Evolutionary conservation across 140 eudicot genomes (phyloP), one percentile per base, ranked within the genome.

Genomic region (Bidens hawaiensis): DNA sequence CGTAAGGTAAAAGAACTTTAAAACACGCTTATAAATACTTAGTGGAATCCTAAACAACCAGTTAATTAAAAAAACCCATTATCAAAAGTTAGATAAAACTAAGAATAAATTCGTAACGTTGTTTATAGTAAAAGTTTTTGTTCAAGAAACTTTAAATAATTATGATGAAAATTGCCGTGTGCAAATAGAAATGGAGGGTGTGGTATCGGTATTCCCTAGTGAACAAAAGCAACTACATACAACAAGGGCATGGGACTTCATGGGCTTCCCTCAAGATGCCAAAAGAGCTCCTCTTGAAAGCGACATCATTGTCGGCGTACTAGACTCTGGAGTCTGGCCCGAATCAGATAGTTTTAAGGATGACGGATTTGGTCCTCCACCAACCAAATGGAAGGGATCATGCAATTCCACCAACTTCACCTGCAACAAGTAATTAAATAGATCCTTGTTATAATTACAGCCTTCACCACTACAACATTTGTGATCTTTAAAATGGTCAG

Each of bases 221-320:
- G 18, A 52, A 57, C 71, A 25, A 23, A 31, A 47, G 25, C 41
- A 74, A 58, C 74, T 68, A 3, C 84, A 70, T 9, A 82, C 88
- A 2, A 78, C 81, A 63, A 78, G 88, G 24, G 78, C 84, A 13
- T 78, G 84, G 88, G 84, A 81, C 61, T 81, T 81, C 73, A 34
- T 77, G 65, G 83, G 87, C 27, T 65, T 81, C 27, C 76, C 87
- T 33, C 78, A 54, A 43, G 55, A 68, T 22, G 81, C 67, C 11
- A 30, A 70, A 33, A 60, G 81, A 47, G 59, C 76, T 26, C 36
- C 75, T 1, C 57, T 75, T 4, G 88, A 82, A 63, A 78, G 81
- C 1, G 84, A 82, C 19, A 65, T 82, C 50, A 75, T 82, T 10
- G 72, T 82, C 1, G 88, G 72, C 17, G 64, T 82, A 67, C 54